phyloP scores from a whole-genome alignment of 148 eudicot species.

The Nyssa sinensis region DNA sequence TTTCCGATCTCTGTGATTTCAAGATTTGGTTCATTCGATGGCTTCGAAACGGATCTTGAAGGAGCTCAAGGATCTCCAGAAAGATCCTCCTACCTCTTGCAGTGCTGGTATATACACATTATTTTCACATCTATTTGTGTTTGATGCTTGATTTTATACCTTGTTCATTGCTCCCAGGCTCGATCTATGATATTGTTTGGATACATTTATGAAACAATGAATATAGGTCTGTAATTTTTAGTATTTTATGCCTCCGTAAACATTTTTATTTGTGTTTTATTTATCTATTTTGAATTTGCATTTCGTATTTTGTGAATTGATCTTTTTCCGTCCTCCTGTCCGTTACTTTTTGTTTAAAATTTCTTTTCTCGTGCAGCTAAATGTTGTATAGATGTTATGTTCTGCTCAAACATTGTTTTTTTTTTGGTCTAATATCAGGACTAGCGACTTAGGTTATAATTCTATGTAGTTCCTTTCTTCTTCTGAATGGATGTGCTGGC shows the following conservation, averaged over 20 bases:
- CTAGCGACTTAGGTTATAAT: not conserved
- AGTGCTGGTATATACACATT: constrained; percentile 49
- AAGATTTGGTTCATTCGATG: constrained; percentile 24
- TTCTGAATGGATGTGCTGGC: not conserved
- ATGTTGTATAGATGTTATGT: not conserved
- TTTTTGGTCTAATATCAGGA: not conserved
- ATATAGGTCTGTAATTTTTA: too few relatives aligned
- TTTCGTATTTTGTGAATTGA: not conserved
- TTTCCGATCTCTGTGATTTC: not conserved
- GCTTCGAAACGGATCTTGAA: constrained; percentile 79
- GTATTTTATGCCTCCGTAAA: too few relatives aligned
- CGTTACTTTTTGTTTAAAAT: too few relatives aligned
- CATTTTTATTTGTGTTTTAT: not conserved
- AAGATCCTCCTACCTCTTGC: constrained; percentile 77
- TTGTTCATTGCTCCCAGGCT: not conserved
- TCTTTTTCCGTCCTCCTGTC: too few relatives aligned
- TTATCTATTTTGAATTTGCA: not conserved
- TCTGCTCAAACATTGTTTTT: too few relatives aligned
- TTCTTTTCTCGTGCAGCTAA: too few relatives aligned
- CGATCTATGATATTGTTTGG: not conserved
- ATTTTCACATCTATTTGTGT: not conserved
- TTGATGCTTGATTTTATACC: not conserved
- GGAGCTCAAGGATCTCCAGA: constrained; percentile 89
- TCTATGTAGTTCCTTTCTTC: not conserved
- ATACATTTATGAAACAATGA: not conserved